Evolutionary conservation across 805 yeast species (phyloP).

Genomic region (Wickerhamiella dianesei): DNA sequence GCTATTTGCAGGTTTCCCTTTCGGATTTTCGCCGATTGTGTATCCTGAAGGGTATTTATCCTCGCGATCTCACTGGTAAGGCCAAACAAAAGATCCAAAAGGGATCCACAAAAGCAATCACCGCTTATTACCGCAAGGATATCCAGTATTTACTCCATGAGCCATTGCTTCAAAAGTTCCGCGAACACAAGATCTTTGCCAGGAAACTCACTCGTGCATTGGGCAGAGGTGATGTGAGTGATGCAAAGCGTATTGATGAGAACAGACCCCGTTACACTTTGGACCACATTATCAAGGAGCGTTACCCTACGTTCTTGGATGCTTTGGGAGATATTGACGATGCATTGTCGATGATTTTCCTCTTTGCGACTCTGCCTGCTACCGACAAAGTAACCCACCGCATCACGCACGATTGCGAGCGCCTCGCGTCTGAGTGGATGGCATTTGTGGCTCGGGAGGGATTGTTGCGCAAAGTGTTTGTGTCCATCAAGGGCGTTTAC

Average conservation of each 20-base stretch:
- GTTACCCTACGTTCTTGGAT: slow-evolving; percentile 88
- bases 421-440: slow-evolving; percentile 84
- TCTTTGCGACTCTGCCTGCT: slow-evolving; percentile 91
- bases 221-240: slow-evolving; percentile 81
- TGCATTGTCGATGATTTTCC: slow-evolving; percentile 85
- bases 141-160: slow-evolving; percentile 91
- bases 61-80: slow-evolving; percentile 69
- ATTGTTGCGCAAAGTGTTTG: slow-evolving; percentile 75
- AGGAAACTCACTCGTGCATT: slow-evolving; percentile 79
- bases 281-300: slow-evolving; percentile 83
- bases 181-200: slow-evolving; percentile 92
- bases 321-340: slow-evolving; percentile 90
- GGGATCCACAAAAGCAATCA: slow-evolving; percentile 93
- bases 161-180: slow-evolving; percentile 76
- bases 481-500: slow-evolving; percentile 92
- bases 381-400: slow-evolving; percentile 67
- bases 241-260: slow-evolving; percentile 74
- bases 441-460: slow-evolving; percentile 84
- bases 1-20: slow-evolving; percentile 77
- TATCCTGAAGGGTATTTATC: slow-evolving; percentile 95
- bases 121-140: slow-evolving; percentile 88
- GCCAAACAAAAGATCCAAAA: slow-evolving; percentile 94
- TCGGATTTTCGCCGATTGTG: slow-evolving; percentile 92
- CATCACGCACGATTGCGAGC: slow-evolving; percentile 78
- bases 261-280: slow-evolving; percentile 73